These are phyloP conservation scores for Colletotrichum sp. DNA, from an alignment of 2,329 filamentous ascomycete genomes.

Conservation along the genomic window DNA sequence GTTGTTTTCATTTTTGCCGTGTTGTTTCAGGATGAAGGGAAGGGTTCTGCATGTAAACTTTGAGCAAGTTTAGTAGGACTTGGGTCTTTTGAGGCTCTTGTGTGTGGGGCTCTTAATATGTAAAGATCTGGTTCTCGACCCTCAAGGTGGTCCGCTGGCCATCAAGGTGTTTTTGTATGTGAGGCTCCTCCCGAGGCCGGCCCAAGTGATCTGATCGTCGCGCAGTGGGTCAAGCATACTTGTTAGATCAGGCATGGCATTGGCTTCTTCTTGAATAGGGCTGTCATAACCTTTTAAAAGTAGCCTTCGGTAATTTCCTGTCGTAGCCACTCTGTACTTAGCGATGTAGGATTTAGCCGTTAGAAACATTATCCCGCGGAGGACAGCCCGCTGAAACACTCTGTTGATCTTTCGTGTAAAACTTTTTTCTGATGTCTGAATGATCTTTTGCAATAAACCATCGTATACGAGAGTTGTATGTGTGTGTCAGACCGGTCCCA, in stretches of 20 bases:
- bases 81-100: background rate
- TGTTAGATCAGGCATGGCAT: background rate
- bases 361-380: background rate
- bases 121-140: background rate
- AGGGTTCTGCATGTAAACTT: background rate
- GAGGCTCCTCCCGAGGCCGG: background rate
- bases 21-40: background rate
- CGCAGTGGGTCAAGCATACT: background rate
- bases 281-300: background rate
- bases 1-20: background rate
- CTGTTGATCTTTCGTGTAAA: background rate
- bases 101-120: background rate
- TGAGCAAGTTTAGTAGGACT: background rate
- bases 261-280: background rate
- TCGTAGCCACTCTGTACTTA: background rate
- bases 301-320: background rate
- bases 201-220: background rate
- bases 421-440: background rate
- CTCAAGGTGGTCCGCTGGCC: background rate
- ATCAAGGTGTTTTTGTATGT: background rate
- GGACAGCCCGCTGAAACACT: background rate
- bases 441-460: background rate
- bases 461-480: background rate
- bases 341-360: background rate
- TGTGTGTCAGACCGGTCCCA: background rate